These are phyloP conservation scores for Colletotrichum godetiae DNA, from an alignment of 2,329 filamentous ascomycete species.

Conservation along the genomic window DNA sequence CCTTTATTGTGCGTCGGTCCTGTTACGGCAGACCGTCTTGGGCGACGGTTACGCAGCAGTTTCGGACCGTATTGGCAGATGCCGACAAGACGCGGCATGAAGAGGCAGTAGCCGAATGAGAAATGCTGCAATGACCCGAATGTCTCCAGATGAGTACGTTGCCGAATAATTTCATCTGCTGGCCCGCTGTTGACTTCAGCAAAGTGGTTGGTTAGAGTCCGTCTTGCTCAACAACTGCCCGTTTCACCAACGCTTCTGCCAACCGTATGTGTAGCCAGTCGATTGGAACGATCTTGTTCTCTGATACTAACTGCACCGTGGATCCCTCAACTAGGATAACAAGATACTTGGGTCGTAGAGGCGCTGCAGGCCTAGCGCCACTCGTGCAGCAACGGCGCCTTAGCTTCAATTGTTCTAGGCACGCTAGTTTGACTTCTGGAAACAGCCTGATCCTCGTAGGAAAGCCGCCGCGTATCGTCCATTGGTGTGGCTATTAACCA, in stretches of 20 bases:
- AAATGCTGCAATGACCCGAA: neutral
- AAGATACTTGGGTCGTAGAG: constrained; percentile 5
- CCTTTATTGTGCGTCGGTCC: constrained; percentile 29
- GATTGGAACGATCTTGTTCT: constrained; percentile 2
- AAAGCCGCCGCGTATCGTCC: neutral
- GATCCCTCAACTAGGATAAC: neutral
- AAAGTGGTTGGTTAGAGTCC: neutral
- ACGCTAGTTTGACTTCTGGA: constrained; percentile 23
- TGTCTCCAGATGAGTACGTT: neutral
- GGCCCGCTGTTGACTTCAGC: neutral
- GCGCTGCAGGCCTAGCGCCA: constrained; percentile 21
- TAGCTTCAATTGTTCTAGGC: neutral
- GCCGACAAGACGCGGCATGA: neutral
- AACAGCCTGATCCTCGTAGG: constrained; percentile 13
- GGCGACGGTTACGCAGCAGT: neutral
- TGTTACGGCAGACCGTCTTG: constrained; percentile 23
- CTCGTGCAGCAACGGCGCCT: constrained; percentile 24
- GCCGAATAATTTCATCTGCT: neutral
- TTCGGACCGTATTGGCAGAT: constrained; percentile 2
- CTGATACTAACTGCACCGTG: neutral
- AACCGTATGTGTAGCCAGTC: neutral
- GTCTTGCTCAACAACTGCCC: neutral
- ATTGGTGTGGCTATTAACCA: neutral
- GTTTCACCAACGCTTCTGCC: neutral
- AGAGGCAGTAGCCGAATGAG: neutral